phyloP scores from a whole-genome alignment of 1,139 yeast species.

The Kodamaea anthophila region DNA sequence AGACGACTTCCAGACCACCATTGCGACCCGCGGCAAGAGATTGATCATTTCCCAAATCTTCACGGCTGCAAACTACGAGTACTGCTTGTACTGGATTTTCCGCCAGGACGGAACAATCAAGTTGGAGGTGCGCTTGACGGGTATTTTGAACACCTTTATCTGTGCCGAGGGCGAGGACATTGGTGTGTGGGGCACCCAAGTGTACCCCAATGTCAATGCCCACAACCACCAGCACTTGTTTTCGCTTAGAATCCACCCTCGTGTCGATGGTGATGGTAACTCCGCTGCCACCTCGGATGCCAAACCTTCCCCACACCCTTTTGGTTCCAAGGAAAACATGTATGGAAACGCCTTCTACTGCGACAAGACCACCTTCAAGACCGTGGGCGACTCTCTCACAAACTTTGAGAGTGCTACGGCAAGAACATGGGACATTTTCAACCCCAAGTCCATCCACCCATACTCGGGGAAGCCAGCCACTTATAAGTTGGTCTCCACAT shows the following conservation, averaged over 20 bases:
- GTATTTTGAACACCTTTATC: slow-evolving; percentile 67
- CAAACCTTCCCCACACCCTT: slow-evolving; percentile 48
- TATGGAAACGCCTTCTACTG: slow-evolving; percentile 72
- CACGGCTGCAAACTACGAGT: slow-evolving; percentile 83
- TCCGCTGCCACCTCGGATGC: slow-evolving; percentile 71
- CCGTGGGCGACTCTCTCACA: slow-evolving; percentile 61
- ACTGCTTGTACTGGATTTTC: slow-evolving; percentile 76
- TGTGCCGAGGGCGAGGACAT: slow-evolving; percentile 57
- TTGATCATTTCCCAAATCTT: slow-evolving; percentile 72
- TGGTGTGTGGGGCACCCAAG: slow-evolving; percentile 76
- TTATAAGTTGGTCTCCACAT: slow-evolving; percentile 72
- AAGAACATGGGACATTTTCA: slow-evolving; percentile 76
- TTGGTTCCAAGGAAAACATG: slow-evolving; percentile 61
- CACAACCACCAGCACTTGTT: slow-evolving; percentile 84
- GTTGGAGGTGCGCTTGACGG: slow-evolving; percentile 72
- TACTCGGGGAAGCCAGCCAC: slow-evolving; percentile 72
- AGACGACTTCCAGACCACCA: slow-evolving; percentile 69
- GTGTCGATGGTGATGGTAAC: slow-evolving; percentile 74
- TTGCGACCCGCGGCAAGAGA: slow-evolving; percentile 70
- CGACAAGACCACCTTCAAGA: slow-evolving; percentile 58
- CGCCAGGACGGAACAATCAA: slow-evolving; percentile 81
- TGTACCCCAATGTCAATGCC: slow-evolving; percentile 75
- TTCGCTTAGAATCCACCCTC: slow-evolving; percentile 73
- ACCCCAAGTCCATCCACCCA: slow-evolving; percentile 59
- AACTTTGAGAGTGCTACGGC: slow-evolving; percentile 55